Percentiles rank a stretch among this genome's conserved stretches.
Conservation (phyloP, 2,329 filamentous ascomycete genomes). For the Diaporthe sp. region DNA sequence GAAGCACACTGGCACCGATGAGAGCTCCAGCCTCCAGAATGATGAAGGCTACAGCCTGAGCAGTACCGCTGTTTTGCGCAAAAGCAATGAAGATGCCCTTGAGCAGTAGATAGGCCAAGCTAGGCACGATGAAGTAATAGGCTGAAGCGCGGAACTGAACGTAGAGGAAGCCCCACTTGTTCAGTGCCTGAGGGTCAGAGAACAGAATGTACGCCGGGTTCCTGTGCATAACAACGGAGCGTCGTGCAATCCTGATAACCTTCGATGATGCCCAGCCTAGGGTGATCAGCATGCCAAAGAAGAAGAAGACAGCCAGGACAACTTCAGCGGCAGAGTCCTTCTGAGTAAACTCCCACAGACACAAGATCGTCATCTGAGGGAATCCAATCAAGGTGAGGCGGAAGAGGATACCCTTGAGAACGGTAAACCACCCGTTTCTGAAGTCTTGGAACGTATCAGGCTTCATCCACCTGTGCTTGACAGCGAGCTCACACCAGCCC, state of each 20-base stretch:
- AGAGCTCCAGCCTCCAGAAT: slow-evolving; percentile 85
- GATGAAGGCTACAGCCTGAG: slow-evolving; percentile 85
- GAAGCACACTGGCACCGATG: slow-evolving; percentile 81
- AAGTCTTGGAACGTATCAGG: slow-evolving; percentile 91
- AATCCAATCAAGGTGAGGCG: slow-evolving; percentile 91
- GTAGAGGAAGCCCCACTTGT: slow-evolving; percentile 99
- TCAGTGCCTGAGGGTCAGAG: slow-evolving; percentile 91
- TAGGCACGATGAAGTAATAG: slow-evolving; percentile 92
- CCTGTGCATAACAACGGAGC: slow-evolving; percentile 91
- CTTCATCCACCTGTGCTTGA: slow-evolving; percentile 83
- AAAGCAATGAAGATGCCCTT: slow-evolving; percentile 93
- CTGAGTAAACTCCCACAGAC: slow-evolving; percentile 92
- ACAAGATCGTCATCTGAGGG: slow-evolving; percentile 90
- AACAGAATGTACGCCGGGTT: slow-evolving; percentile 98
- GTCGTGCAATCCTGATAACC: slow-evolving; percentile 88
- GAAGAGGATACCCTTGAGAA: slow-evolving; percentile 94
- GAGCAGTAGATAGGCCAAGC: slow-evolving; percentile 82
- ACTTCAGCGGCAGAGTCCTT: slow-evolving; percentile 88
- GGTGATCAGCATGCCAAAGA: slow-evolving; percentile 82
- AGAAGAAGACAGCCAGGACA: slow-evolving; percentile 88
- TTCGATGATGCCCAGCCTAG: slow-evolving; percentile 90
- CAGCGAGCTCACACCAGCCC: slow-evolving; percentile 80
- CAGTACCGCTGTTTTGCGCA: slow-evolving; percentile 76
- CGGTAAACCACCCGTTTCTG: slow-evolving; percentile 92
- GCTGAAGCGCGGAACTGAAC: slow-evolving; percentile 96